phyloP scores from a whole-genome alignment of 2,329 filamentous ascomycete genomes.

The Xylaria sp. region DNA sequence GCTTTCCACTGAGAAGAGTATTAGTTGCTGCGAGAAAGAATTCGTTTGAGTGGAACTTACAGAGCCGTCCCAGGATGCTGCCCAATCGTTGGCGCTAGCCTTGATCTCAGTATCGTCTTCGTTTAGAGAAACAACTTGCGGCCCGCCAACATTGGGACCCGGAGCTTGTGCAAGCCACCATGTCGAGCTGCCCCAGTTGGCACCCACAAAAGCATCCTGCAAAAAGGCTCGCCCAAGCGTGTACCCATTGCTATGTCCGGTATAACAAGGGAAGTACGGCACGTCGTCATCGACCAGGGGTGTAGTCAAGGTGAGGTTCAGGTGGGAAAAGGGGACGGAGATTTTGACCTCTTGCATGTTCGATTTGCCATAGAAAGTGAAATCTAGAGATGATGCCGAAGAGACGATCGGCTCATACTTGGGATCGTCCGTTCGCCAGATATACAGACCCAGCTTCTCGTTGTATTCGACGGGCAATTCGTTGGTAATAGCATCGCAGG shows the following conservation, averaged over 20 bases:
- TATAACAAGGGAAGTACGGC: conserved; percentile 41
- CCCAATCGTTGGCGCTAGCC: conserved; percentile 30
- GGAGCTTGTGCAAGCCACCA: conserved; percentile 40
- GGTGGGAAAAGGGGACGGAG: conserved; percentile 38
- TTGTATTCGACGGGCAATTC: conserved; percentile 37
- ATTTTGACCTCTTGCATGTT: conserved; percentile 35
- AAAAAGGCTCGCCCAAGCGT: conserved; percentile 42
- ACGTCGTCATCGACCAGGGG: conserved; percentile 33
- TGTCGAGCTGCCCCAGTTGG: conserved; percentile 34
- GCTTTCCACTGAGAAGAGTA: conserved; percentile 25
- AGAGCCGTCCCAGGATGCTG: conserved; percentile 31
- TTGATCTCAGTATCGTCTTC: conserved; percentile 20
- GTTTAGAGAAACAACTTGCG: conserved; percentile 21
- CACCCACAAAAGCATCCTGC: conserved; percentile 43
- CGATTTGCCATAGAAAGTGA: conserved; percentile 34
- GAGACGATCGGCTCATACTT: conserved; percentile 36
- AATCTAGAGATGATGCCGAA: conserved; percentile 38
- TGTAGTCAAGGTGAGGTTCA: conserved; percentile 37
- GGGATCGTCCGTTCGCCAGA: conserved; percentile 35
- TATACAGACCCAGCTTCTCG: conserved; percentile 35
- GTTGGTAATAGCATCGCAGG: conserved; percentile 37
- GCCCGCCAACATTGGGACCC: conserved; percentile 32
- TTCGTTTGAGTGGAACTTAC: conserved; percentile 5
- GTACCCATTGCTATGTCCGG: conserved; percentile 24
- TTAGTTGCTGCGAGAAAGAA: background rate